Base-by-base conservation (phyloP, 1,284 basidiomycete species). In the Cutaneotrichosporon curvatum region DNA sequence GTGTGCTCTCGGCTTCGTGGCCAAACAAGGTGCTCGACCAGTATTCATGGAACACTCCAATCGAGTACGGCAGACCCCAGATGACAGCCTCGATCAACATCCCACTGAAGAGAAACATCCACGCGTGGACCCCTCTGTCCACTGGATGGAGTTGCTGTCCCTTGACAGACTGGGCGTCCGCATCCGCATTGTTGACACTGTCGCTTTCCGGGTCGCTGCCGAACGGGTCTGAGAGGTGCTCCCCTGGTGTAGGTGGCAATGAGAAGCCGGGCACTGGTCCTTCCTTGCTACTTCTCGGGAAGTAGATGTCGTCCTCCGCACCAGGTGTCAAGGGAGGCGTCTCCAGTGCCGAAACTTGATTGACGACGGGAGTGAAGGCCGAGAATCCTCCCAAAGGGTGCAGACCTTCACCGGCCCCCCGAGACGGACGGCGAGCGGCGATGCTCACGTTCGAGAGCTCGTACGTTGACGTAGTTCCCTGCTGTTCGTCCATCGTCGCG, bases 1-100 rank as follows among this genome's bases (percentile, higher is more conserved):
- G 42, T 0, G 30, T 47, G 10, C 25, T 18, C 35, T 37, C 38
- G 1, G 48, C 45, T 2, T 56, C 61, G 9, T 60, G 51, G 16
- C 30, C 31, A 44, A 72, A 72, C 19, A 68, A 47, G 4, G 41
- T 35, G 12, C 32, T 34, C 14, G 32, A 49, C 69, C 69, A 71
- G 47, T 70, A 72, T 31, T 58, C 56, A 47, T 68, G 64, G 33
- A 71, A 56, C 19, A 71, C 59, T 50, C 68, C 68, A 33, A 69
- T 59, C 22, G 60, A 57, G 47, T 63, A 70, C 12, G 65, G 67
- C n/a, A 72, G 43, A 1, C 71, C 71, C 62, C 67, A 73, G 6
- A 70, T 59, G 3, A 67, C 44, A 4, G 59, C 53, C 54, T 73
- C 71, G 22, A 66, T 58, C 6, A 59, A 39, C 2, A 66, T 68